phyloP scores from a whole-genome alignment of 129 eudicot genomes.

The Flaveria sonorensis region DNA sequence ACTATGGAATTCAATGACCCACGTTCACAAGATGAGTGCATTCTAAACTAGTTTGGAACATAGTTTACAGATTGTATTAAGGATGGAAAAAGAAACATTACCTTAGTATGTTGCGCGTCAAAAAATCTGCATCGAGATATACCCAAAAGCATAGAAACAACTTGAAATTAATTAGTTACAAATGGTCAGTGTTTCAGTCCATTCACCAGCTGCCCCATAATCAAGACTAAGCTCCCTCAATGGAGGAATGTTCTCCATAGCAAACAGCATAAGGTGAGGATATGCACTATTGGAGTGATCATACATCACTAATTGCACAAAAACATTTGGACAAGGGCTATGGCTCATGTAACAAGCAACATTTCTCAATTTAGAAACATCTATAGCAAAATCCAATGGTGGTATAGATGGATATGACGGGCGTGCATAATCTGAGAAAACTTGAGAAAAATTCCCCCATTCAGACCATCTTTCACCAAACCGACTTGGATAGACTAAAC shows the following conservation, averaged over 20 bases:
- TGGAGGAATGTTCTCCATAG: conserved; percentile 74
- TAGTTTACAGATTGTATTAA: neutral
- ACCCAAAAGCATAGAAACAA: conserved; percentile 28
- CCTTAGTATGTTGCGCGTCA: conserved; percentile 14
- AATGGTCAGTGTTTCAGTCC: conserved; percentile 50
- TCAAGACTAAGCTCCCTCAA: conserved; percentile 71
- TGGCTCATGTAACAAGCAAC: conserved; percentile 20
- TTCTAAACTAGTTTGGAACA: neutral
- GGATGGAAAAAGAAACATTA: neutral
- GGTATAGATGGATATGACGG: conserved; percentile 3
- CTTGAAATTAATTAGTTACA: conserved; percentile 44
- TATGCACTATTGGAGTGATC: conserved; percentile 55
- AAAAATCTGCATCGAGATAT: conserved; percentile 10
- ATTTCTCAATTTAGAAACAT: conserved; percentile 15
- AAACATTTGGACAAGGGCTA: conserved; percentile 21
- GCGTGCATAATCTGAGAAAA: conserved; percentile 1
- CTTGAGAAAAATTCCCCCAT: conserved; percentile 25
- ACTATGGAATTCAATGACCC: neutral
- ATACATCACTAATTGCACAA: conserved; percentile 61
- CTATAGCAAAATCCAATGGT: conserved; percentile 1
- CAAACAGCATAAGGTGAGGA: conserved; percentile 70
- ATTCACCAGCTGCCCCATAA: conserved; percentile 66
- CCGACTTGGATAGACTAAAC: conserved; percentile 22
- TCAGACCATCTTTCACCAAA: conserved; percentile 26
- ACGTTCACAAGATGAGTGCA: neutral